Conservation (phyloP, 352 stramenopile genomes). For the Elongisporangium prolatum region DNA sequence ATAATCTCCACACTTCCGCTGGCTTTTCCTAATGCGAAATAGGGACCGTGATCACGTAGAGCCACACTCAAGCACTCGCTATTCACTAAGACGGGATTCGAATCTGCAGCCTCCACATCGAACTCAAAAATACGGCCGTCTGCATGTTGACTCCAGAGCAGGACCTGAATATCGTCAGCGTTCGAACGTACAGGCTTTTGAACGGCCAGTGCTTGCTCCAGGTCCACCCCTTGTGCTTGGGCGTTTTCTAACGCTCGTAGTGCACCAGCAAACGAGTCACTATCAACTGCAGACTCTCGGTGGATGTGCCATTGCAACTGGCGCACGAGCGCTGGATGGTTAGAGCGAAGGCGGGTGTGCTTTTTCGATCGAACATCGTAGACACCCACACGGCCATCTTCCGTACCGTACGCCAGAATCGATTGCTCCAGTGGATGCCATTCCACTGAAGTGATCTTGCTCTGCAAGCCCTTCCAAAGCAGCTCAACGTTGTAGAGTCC, state of each 20-base stretch:
- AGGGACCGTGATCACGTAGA: slow-evolving; percentile 16
- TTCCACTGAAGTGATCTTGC: slow-evolving; percentile 60
- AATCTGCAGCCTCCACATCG: slow-evolving; percentile 22
- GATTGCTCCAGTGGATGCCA: slow-evolving; percentile 57
- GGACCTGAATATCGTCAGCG: slow-evolving; percentile 19
- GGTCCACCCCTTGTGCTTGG: slow-evolving; percentile 33
- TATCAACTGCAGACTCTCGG: not conserved
- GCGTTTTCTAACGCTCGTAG: slow-evolving; percentile 48
- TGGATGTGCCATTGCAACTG: slow-evolving; percentile 40
- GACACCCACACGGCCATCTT: slow-evolving; percentile 57
- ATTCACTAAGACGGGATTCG: slow-evolving; percentile 18
- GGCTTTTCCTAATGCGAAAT: slow-evolving; percentile 30
- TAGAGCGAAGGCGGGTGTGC: slow-evolving; percentile 39
- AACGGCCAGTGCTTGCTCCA: slow-evolving; percentile 41
- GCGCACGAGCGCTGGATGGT: slow-evolving; percentile 32
- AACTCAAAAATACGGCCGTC: slow-evolving; percentile 28
- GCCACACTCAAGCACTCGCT: slow-evolving; percentile 18
- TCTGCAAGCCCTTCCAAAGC: slow-evolving; percentile 76
- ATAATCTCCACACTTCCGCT: slow-evolving; percentile 47
- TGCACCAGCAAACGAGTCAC: slow-evolving; percentile 32
- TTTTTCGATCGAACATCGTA: slow-evolving; percentile 56
- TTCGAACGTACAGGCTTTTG: slow-evolving; percentile 16
- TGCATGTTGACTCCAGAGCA: slow-evolving; percentile 49
- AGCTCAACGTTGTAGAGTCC: slow-evolving; percentile 34
- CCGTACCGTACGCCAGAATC: slow-evolving; percentile 63